Evolutionary conservation across 1,284 basidiomycete species (phyloP).

Genomic region (Lignosus rhinocerotis): DNA sequence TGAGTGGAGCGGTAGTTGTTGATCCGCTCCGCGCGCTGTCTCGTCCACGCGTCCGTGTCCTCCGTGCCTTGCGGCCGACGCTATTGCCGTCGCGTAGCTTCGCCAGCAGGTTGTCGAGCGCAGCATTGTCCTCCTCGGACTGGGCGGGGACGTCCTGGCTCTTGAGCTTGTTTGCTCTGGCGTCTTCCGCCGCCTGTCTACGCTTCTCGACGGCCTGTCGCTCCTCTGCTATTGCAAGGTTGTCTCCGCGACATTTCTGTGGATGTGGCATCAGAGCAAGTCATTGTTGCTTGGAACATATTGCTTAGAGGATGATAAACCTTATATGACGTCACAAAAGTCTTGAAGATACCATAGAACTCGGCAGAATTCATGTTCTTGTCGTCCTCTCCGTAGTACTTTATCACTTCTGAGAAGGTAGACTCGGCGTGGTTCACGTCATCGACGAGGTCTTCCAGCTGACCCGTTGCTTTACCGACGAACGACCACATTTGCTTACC

Average conservation of each 20-base stretch:
- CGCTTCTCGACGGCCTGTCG: conserved; percentile 64
- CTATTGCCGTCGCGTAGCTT: conserved; percentile 72
- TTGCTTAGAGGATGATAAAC: conserved; percentile 41
- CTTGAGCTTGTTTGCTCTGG: conserved; percentile 57
- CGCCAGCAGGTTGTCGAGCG: conserved; percentile 73
- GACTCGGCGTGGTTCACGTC: conserved; percentile 83
- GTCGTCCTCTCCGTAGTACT: conserved; percentile 90
- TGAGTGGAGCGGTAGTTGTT: conserved; percentile 42
- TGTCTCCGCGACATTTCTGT: conserved; percentile 85
- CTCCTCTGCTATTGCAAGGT: conserved; percentile 69
- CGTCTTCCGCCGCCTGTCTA: conserved; percentile 62
- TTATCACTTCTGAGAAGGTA: conserved; percentile 79
- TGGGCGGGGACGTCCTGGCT: conserved; percentile 40
- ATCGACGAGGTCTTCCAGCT: conserved; percentile 82
- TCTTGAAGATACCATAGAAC: conserved; percentile 95
- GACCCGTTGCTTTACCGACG: conserved; percentile 68
- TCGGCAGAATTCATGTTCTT: conserved; percentile 81
- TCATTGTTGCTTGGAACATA: conserved; percentile 8
- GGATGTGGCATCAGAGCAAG: background rate
- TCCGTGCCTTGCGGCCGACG: conserved; percentile 58
- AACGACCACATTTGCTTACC: conserved; percentile 91
- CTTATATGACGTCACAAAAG: conserved; percentile 90
- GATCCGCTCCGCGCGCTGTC: conserved; percentile 32
- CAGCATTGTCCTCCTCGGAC: conserved; percentile 55
- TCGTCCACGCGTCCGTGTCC: conserved; percentile 43